phyloP scores from a whole-genome alignment of 257 asterid species.

The Ilex asprella region DNA sequence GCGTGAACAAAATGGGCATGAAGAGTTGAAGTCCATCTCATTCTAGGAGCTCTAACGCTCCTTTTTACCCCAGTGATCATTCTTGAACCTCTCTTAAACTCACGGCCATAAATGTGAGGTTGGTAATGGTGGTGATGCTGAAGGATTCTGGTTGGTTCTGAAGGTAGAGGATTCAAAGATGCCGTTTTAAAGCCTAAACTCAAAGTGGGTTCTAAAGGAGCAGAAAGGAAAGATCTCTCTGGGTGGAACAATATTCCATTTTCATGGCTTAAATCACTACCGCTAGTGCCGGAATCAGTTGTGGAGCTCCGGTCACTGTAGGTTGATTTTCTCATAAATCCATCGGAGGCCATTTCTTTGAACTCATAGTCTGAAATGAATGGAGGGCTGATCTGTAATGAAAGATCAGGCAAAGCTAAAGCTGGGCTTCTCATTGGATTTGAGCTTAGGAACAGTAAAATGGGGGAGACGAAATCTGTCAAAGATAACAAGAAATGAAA shows the following conservation, averaged over 20 bases:
- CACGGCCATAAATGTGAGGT: conserved; percentile 38
- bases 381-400: conserved; percentile 65
- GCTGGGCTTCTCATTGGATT: conserved; percentile 21
- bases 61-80: conserved; percentile 27
- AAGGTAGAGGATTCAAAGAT: conserved; percentile 1
- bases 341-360: conserved; percentile 6
- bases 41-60: conserved; percentile 71
- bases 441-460: conserved; percentile 22
- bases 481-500: conserved; percentile 12
- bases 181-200: conserved; percentile 40
- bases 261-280: conserved; percentile 71
- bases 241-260: conserved; percentile 16
- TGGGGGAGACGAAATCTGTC: not conserved
- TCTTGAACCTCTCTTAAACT: conserved; percentile 50
- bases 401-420: conserved; percentile 55
- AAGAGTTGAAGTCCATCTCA: conserved; percentile 90
- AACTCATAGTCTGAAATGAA: conserved; percentile 13
- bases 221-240: conserved; percentile 11
- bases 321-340: conserved; percentile 5
- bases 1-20: conserved; percentile 90
- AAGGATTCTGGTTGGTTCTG: conserved; percentile 16
- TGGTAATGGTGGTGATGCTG: conserved; percentile 26
- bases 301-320: conserved; percentile 26
- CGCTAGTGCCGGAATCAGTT: conserved; percentile 57
- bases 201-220: conserved; percentile 29